Base-by-base conservation (phyloP, 805 yeast genomes). In the Yamadazyma phyllophila region DNA sequence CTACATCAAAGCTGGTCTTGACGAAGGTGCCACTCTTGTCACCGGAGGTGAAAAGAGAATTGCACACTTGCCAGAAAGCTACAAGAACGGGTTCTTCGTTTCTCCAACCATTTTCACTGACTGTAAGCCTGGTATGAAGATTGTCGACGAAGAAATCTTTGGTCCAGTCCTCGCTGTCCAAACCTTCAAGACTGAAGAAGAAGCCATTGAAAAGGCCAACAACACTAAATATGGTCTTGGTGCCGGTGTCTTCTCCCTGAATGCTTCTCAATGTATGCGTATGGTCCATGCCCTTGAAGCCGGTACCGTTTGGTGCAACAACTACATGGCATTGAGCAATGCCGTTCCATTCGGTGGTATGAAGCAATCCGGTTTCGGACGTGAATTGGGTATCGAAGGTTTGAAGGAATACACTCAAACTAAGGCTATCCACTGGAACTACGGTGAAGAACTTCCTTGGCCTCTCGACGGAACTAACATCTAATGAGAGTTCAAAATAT, bases 131-230 rank as follows among this genome's bases (percentile, higher is more conserved):
- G 63, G 74, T 26, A 82, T 83, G 80, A 71, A 76, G 47, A 79
- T 88, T 41, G 85, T 83, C 46, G 74, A 75, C 53, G 96, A 88
- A 65, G 96, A 88, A 66, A 87, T 88, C 48, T 88, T 88, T 63
- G 96, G 96, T n/a, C 96, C 96, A 10, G 96, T 88, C 31, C 88
- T 83, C 20, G 73, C 81, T 7, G 73, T 85, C 30, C 78, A 83
- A 47, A 79, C 77, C 63, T 88, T 88, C 67, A 60, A 69, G 32
- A 70, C 81, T 20, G 85, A 81, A 51, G 84, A 80, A 41, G 92
- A 88, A 59, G 96, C 80, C 3, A 52, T 88, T 29, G 69, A 63
- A 50, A 73, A 73, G 48, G 95, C 95, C 53, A 88, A 88, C 63
- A 78, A 78, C 54, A 76, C 89, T 9, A 74, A 56, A 30, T 89